Base-by-base conservation (phyloP, 768 basidiomycete genomes). In the Kwoniella botswanensis region DNA sequence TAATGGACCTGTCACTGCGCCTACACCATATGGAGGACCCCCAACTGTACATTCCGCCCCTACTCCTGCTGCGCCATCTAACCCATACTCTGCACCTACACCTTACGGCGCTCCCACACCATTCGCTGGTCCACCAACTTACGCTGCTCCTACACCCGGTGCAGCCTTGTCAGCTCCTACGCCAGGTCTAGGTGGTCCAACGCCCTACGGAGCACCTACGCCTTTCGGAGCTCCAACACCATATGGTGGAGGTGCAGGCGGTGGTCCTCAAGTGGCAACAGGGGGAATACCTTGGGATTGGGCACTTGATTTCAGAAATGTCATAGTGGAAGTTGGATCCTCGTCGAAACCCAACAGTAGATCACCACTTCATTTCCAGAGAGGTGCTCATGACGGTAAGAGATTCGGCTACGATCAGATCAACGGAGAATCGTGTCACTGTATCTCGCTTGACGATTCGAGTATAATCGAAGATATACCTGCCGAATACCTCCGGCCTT, bases 91-190 rank as follows among this genome's bases (percentile, higher is more conserved):
- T 2, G 82, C 82, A 1, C 79, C 82, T 12, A 80, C 82, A 11
- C 79, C 81, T 1, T 81, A 82, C 69, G 71, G 71, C 46, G 79
- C 77, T 1, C 81, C 80, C 7, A 82, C 81, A 6, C 80, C 80
- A 1, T 74, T 67, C 56, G 57, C 55, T 54, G 69, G 61, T 0
- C 75, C 75, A 18, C 78, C 77, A 10, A 74, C 77, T 2, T 71
- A 65, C n/a, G 62, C 57, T 53, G 73, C 70, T 58, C 67, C 74
- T 21, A 86, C 85, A n/a, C 86, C 86, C 0, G 87, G 86, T 9
- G 86, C 87, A 44, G 74, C 70, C n/a, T 84, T 83, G 13, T 66
- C 82, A 7, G 85, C 85, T 1, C 84, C 85, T 0, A 86, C 85
- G 41, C 84, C 85, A 12, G 84, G 80, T 12, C 71, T 77, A 22